These are phyloP conservation scores for Botryobasidium botryosum DNA, from an alignment of 768 basidiomycete species.

Conservation along the genomic window DNA sequence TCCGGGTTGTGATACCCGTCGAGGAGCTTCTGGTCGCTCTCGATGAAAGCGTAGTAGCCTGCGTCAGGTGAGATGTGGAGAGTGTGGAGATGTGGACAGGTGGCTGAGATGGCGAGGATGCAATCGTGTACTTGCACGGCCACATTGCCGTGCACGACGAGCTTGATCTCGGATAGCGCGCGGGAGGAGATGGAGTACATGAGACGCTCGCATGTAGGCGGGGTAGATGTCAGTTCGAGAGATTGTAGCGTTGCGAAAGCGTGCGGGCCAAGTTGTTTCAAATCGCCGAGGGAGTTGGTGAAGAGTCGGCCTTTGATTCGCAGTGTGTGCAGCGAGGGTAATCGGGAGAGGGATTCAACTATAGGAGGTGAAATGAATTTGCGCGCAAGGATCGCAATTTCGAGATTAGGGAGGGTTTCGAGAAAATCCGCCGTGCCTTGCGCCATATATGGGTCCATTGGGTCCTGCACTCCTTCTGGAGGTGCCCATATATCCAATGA, in stretches of 20 bases:
- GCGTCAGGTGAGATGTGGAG: not conserved
- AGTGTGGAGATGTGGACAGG: not conserved
- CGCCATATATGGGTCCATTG: no score
- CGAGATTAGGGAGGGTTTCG: no score
- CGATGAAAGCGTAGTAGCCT: slow-evolving; percentile 4
- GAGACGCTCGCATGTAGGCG: not conserved
- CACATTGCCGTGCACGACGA: slow-evolving; percentile 4
- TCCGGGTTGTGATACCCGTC: slow-evolving; percentile 8
- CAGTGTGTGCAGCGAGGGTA: no score
- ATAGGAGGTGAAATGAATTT: no score
- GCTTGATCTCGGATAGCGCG: not conserved
- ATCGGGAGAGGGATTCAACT: no score
- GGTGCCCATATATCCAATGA: no score
- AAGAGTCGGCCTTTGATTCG: no score
- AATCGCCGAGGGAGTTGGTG: no score
- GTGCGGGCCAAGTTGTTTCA: not conserved
- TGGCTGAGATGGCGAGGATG: not conserved
- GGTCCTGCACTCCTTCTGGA: no score
- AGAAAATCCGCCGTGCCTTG: no score
- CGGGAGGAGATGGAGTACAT: not conserved
- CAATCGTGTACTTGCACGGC: not conserved
- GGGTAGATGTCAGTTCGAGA: not conserved
- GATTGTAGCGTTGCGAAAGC: not conserved
- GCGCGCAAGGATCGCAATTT: no score
- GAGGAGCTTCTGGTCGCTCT: slow-evolving; percentile 2